Evolutionary conservation across 805 yeast genomes (phyloP).

Genomic region (Wickerhamiella brachini): DNA sequence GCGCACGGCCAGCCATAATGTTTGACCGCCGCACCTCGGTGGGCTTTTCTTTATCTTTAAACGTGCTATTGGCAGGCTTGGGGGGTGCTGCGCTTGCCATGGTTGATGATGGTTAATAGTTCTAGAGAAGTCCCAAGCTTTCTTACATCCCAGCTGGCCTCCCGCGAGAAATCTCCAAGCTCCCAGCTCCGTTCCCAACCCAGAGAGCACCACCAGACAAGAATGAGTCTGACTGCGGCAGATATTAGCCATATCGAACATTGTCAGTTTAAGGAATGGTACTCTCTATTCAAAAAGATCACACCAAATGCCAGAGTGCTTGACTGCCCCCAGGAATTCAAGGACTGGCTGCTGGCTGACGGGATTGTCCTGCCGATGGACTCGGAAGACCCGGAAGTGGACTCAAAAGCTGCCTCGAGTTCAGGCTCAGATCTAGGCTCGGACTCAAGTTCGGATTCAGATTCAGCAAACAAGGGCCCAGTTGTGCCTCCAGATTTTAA

Average conservation of each 20-base stretch:
- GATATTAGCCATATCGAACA: background rate
- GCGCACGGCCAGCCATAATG: constrained; percentile 86
- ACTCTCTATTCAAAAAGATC: constrained; percentile 33
- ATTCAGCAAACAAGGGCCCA: constrained; percentile 6
- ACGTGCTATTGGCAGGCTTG: constrained; percentile 48
- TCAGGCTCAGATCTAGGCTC: no score
- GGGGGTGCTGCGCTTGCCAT: background rate
- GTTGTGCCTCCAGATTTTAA: constrained; percentile 49
- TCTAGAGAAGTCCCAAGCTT: background rate
- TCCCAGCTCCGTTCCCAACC: background rate
- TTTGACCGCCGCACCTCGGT: constrained; percentile 84
- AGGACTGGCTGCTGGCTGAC: constrained; percentile 49
- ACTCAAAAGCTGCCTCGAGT: constrained; percentile 19
- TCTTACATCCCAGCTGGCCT: background rate
- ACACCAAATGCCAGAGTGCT: constrained; percentile 40
- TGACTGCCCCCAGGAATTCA: constrained; percentile 44
- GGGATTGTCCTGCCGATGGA: constrained; percentile 52
- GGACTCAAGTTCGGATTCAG: constrained; percentile 17
- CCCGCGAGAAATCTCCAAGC: background rate
- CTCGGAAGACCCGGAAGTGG: constrained; percentile 9
- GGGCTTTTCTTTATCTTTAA: constrained; percentile 88
- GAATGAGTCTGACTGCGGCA: background rate
- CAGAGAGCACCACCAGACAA: background rate
- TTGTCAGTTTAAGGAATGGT: constrained; percentile 32
- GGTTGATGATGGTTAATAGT: background rate